Conservation (phyloP, 2,329 filamentous ascomycete genomes). For the Thelonectria discophora region DNA sequence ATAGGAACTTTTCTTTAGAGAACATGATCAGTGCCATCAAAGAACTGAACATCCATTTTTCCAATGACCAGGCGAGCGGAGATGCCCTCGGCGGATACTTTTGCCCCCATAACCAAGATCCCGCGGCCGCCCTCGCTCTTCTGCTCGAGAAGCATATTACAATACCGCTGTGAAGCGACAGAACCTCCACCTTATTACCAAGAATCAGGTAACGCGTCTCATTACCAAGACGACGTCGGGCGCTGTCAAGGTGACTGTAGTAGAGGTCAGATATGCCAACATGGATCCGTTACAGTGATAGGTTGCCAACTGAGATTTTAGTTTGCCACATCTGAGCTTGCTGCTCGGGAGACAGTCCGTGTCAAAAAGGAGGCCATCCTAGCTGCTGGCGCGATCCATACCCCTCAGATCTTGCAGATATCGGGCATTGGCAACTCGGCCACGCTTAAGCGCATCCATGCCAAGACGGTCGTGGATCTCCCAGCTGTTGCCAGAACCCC, state of each 20-base stretch:
- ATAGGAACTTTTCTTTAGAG: constrained; percentile 7
- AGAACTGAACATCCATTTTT: constrained; percentile 27
- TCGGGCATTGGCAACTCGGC: constrained; percentile 56
- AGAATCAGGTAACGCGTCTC: constrained; percentile 33
- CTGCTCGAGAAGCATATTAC: constrained; percentile 37
- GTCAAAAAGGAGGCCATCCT: constrained; percentile 52
- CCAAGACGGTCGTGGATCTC: constrained; percentile 53
- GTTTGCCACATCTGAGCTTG: constrained; percentile 5
- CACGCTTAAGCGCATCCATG: constrained; percentile 48
- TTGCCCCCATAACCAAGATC: constrained; percentile 33
- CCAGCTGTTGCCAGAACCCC: constrained; percentile 58
- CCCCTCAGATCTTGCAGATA: constrained; percentile 57
- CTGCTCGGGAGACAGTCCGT: neutral
- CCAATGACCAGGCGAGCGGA: constrained; percentile 34
- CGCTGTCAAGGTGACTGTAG: constrained; percentile 23
- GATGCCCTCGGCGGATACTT: constrained; percentile 35
- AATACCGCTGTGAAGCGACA: constrained; percentile 15
- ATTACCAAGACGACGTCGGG: constrained; percentile 25
- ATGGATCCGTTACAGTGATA: no score
- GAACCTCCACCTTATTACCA: constrained; percentile 28
- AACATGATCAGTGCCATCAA: constrained; percentile 23
- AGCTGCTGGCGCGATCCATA: constrained; percentile 52
- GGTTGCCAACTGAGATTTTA: neutral
- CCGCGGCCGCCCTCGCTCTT: constrained; percentile 27
- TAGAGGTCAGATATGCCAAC: constrained; percentile 36